These are phyloP conservation scores for Iberis pinnata DNA, from an alignment of 345 rosid genomes.

Conservation along the genomic window DNA sequence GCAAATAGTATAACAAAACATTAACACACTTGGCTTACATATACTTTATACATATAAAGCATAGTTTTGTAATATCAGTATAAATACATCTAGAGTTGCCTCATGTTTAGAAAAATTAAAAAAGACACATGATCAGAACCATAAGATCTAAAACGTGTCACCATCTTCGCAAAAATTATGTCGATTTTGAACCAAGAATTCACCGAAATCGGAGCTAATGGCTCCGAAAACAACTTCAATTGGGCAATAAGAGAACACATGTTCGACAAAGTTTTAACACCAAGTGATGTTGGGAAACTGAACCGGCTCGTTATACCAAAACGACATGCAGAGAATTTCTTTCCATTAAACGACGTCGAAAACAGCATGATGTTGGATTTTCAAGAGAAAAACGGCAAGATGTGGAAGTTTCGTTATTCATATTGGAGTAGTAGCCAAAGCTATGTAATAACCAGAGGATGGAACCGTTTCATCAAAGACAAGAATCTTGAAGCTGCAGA, in stretches of 20 bases:
- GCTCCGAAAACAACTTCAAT: conserved; percentile 1
- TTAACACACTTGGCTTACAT: conserved; percentile 16
- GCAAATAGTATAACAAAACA: conserved; percentile 13
- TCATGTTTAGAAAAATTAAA: conserved; percentile 41
- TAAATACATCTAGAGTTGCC: conserved; percentile 30
- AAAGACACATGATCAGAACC: conserved; percentile 79
- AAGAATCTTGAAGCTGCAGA: conserved; percentile 77
- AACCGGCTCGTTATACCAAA: conserved; percentile 77
- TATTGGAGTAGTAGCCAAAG: conserved; percentile 95
- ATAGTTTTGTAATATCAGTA: conserved; percentile 15
- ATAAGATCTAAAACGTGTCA: conserved; percentile 27
- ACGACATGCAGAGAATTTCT: conserved; percentile 73
- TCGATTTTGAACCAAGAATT: conserved; percentile 33
- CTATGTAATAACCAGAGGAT: conserved; percentile 91
- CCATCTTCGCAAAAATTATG: conserved; percentile 6
- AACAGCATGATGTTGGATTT: conserved; percentile 72
- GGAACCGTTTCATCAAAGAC: conserved; percentile 92
- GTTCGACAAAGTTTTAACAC: conserved; percentile 76
- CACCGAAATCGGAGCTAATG: conserved; percentile 19
- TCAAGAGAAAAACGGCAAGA: conserved; percentile 63
- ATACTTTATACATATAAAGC: conserved; percentile 16
- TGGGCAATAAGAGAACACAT: conserved; percentile 45
- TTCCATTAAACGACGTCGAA: conserved; percentile 42
- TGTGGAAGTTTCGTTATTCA: conserved; percentile 80
- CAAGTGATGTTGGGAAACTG: conserved; percentile 74